A percentile compares a stretch with the other conserved stretches of the same genome.
Evolutionary conservation across 306 rosid species (phyloP).

Genomic region (Astragalus glycyphyllos): DNA sequence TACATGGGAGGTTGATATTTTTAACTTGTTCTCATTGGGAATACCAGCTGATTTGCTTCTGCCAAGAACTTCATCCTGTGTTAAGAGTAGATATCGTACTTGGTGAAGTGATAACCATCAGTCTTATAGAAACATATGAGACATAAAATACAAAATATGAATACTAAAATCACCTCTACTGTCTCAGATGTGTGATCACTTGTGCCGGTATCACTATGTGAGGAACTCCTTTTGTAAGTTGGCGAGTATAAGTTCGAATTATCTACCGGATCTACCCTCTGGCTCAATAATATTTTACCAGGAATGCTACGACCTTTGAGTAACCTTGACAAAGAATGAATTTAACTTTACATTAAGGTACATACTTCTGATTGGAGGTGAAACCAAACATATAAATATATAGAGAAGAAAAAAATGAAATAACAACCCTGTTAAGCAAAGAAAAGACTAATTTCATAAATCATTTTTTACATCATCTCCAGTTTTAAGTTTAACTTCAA

Average conservation of each 20-base stretch:
- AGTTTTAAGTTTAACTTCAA: too few species aligned
- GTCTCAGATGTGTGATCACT: constrained; percentile 60
- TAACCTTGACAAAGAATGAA: constrained; percentile 70
- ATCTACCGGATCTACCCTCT: constrained; percentile 59
- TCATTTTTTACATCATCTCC: too few species aligned
- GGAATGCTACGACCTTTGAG: constrained; percentile 96
- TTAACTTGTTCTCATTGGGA: constrained; percentile 57
- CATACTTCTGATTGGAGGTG: too few species aligned
- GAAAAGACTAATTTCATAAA: too few species aligned
- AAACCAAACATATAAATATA: too few species aligned
- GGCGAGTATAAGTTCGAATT: constrained; percentile 51
- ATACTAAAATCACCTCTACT: constrained; percentile 55
- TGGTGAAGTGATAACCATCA: constrained; percentile 26
- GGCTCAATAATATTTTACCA: constrained; percentile 82
- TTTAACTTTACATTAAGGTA: too few species aligned
- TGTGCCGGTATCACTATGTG: constrained; percentile 66
- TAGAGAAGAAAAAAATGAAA: neutral
- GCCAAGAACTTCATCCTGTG: constrained; percentile 69
- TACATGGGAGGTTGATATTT: constrained; percentile 46
- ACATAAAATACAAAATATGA: constrained; percentile 11
- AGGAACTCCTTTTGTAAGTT: constrained; percentile 62
- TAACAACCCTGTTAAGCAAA: constrained; percentile 13
- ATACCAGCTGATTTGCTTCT: constrained; percentile 49
- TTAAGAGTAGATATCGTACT: constrained; percentile 46
- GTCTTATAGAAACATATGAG: neutral